These are phyloP conservation scores for Monosporascus cannonballus DNA, from an alignment of 2,329 filamentous ascomycete species.

Conservation along the genomic window DNA sequence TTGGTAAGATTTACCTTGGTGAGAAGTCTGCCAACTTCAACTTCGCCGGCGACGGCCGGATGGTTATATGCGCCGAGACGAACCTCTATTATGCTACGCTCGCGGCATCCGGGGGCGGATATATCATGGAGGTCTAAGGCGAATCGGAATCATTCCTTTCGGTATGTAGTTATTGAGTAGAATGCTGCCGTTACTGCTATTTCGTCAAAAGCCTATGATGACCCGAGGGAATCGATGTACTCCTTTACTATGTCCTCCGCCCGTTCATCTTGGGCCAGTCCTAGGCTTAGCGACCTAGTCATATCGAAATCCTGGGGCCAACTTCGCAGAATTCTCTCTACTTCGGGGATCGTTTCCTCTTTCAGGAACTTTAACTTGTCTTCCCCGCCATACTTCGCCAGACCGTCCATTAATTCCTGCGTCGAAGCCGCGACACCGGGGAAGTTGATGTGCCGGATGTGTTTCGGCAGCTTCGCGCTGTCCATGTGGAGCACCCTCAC, in stretches of 20 bases:
- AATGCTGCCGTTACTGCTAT: neutral
- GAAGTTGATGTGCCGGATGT: constrained; percentile 50
- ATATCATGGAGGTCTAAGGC: constrained; percentile 7
- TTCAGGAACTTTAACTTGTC: constrained; percentile 45
- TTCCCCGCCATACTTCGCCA: constrained; percentile 49
- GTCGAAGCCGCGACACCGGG: constrained; percentile 51
- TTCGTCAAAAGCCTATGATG: neutral
- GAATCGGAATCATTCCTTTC: neutral
- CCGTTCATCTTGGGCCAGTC: constrained; percentile 43
- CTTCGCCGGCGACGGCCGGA: constrained; percentile 35
- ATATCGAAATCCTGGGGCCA: constrained; percentile 56
- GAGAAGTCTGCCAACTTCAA: constrained; percentile 41
- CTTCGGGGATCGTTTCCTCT: constrained; percentile 47
- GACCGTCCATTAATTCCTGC: constrained; percentile 54
- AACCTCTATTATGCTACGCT: constrained; percentile 34
- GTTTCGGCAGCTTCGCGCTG: constrained; percentile 32
- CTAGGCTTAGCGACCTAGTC: constrained; percentile 41
- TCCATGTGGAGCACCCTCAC: constrained; percentile 36
- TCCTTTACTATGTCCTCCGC: constrained; percentile 51
- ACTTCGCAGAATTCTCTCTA: constrained; percentile 52
- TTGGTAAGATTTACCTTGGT: constrained; percentile 52
- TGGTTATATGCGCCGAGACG: constrained; percentile 37
- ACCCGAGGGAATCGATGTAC: constrained; percentile 39
- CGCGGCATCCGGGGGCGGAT: constrained; percentile 15
- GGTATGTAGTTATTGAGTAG: neutral